phyloP scores from a whole-genome alignment of 768 basidiomycete genomes.

The Pulveroboletus sp. region DNA sequence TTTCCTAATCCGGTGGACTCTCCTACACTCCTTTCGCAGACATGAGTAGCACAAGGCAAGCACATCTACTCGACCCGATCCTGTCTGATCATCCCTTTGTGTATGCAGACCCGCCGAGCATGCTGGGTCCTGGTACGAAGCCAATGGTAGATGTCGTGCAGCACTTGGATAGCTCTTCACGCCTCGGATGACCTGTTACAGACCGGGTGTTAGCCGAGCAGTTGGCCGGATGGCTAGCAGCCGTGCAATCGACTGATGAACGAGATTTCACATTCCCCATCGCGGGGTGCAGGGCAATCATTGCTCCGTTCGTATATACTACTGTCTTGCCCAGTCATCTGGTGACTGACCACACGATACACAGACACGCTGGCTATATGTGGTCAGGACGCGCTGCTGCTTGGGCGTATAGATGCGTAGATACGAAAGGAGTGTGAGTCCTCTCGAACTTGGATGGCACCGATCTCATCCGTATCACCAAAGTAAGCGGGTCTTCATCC shows the following conservation, averaged over 20 bases:
- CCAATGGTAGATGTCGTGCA: slow-evolving; percentile 44
- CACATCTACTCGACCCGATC: neutral
- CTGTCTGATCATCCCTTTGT: neutral
- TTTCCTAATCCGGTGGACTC: slow-evolving; percentile 26
- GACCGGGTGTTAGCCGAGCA: slow-evolving; percentile 55
- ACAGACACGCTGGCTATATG: slow-evolving; percentile 91
- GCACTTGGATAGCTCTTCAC: slow-evolving; percentile 12
- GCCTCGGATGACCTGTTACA: slow-evolving; percentile 29
- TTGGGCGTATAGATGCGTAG: slow-evolving; percentile 92
- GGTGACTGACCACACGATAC: slow-evolving; percentile 7
- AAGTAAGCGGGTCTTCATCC: slow-evolving; percentile 89
- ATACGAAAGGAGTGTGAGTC: slow-evolving; percentile 73
- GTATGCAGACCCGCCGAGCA: slow-evolving; percentile 62
- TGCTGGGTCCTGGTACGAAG: slow-evolving; percentile 88
- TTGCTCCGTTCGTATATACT: slow-evolving; percentile 73
- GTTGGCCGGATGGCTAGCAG: slow-evolving; percentile 58
- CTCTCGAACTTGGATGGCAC: neutral
- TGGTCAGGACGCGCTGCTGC: slow-evolving; percentile 94
- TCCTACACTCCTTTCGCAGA: slow-evolving; percentile 12
- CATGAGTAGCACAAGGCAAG: slow-evolving; percentile 29
- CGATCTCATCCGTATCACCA: slow-evolving; percentile 6
- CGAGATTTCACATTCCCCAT: slow-evolving; percentile 62
- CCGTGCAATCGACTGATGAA: slow-evolving; percentile 45
- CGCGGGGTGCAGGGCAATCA: slow-evolving; percentile 75
- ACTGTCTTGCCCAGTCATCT: neutral